phyloP scores from a whole-genome alignment of 345 rosid species.

The Eucalyptus sideroxylon region DNA sequence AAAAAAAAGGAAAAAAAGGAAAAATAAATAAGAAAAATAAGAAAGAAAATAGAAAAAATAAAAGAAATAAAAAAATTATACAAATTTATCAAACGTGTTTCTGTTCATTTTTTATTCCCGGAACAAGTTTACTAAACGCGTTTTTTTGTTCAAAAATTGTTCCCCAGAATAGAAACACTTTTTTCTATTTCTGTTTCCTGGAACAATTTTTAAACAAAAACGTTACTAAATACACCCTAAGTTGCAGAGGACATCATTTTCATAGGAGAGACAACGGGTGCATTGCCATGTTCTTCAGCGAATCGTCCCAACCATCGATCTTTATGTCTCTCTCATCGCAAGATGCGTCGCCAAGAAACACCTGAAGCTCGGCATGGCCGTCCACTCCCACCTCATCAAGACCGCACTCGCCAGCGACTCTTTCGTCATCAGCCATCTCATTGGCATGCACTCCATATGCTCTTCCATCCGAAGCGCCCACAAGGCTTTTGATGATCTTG shows the following conservation, averaged over 20 bases:
- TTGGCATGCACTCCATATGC: constrained; percentile 20
- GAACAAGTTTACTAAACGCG: too few species aligned
- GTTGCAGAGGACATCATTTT: not conserved
- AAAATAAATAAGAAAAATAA: too few species aligned
- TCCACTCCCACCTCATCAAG: constrained; percentile 27
- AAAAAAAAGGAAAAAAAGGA: too few species aligned
- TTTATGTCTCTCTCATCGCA: not conserved
- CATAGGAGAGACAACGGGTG: not conserved
- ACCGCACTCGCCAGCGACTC: constrained; percentile 9
- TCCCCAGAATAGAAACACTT: too few species aligned
- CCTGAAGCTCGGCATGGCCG: constrained; percentile 10
- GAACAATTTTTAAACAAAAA: too few species aligned
- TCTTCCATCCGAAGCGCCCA: constrained; percentile 5
- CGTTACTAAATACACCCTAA: too few species aligned
- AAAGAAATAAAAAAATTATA: too few species aligned
- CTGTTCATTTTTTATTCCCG: too few species aligned
- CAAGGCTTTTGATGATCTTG: constrained; percentile 17
- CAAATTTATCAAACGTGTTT: too few species aligned
- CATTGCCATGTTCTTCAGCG: not conserved
- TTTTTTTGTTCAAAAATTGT: too few species aligned
- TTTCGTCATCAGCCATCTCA: constrained; percentile 12
- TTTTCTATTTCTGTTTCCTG: too few species aligned
- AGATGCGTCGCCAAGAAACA: constrained; percentile 10
- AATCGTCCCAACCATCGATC: not conserved
- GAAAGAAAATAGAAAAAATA: too few species aligned